phyloP scores from a whole-genome alignment of 805 yeast genomes.

The Hanseniaspora vineae region DNA sequence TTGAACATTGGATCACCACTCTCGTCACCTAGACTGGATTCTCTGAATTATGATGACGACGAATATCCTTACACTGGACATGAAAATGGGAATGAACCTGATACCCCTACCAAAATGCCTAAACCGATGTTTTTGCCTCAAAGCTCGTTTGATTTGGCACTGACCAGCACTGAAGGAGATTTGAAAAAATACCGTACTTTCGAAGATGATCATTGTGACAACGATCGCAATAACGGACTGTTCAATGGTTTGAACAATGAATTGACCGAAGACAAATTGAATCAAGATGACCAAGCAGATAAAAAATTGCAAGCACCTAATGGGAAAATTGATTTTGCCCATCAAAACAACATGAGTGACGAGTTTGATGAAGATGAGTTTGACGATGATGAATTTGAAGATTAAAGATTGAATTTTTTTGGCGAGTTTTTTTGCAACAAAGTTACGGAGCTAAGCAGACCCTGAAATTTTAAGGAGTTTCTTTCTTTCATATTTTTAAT shows the following conservation, averaged over 20 bases:
- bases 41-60: conserved; percentile 6
- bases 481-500: too few species aligned
- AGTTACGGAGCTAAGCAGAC: too few species aligned
- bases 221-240: neutral
- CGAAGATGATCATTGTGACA: too few species aligned
- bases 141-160: neutral
- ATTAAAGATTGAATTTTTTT: too few species aligned
- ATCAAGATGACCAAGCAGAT: conserved; percentile 12
- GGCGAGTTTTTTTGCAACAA: too few species aligned
- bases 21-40: conserved; percentile 18
- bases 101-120: neutral
- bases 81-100: neutral
- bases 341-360: conserved; percentile 4
- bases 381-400: conserved; percentile 17
- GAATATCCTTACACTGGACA: neutral
- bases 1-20: conserved; percentile 24
- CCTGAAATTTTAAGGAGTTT: too few species aligned
- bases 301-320: too few species aligned
- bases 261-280: neutral
- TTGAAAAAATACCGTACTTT: too few species aligned
- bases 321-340: too few species aligned
- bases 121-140: neutral
- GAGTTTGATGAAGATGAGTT: conserved; percentile 17
- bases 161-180: too few species aligned
- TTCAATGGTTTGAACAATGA: neutral